These are phyloP conservation scores for Saccharomycopsis oosterbeekiorum DNA, from an alignment of 805 yeast genomes.

Conservation along the genomic window DNA sequence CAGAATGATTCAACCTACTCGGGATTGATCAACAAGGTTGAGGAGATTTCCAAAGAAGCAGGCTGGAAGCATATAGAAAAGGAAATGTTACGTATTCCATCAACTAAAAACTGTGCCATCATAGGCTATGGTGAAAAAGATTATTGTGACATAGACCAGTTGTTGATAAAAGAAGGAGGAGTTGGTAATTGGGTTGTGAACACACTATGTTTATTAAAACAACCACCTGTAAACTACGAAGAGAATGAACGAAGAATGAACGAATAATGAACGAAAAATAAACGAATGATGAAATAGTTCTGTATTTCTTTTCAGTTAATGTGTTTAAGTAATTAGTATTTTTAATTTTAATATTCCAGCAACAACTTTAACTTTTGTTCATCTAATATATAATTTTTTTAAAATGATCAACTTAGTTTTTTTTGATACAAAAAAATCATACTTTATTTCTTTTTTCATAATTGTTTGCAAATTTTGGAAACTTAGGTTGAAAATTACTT, in stretches of 20 bases:
- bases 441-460: no score
- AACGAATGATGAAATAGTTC: background rate
- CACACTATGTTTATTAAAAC: slow-evolving; percentile 59
- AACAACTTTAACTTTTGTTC: no score
- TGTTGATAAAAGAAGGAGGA: slow-evolving; percentile 73
- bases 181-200: slow-evolving; percentile 86
- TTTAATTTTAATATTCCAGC: no score
- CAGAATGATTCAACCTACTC: slow-evolving; percentile 56
- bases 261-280: background rate
- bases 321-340: no score
- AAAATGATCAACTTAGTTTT: no score
- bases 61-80: slow-evolving; percentile 75
- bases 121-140: slow-evolving; percentile 45
- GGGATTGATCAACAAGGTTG: slow-evolving; percentile 78
- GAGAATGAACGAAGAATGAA: background rate
- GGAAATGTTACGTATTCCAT: slow-evolving; percentile 87
- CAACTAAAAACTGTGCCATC: slow-evolving; percentile 87
- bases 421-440: no score
- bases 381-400: no score
- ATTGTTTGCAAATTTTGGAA: no score
- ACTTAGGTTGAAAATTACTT: no score
- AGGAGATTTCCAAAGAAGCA: slow-evolving; percentile 47
- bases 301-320: no score
- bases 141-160: slow-evolving; percentile 35
- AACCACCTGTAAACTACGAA: slow-evolving; percentile 46